Evolutionary conservation across 176 grass and related monocot genomes (phyloP).

Genomic region (Oryza punctata): DNA sequence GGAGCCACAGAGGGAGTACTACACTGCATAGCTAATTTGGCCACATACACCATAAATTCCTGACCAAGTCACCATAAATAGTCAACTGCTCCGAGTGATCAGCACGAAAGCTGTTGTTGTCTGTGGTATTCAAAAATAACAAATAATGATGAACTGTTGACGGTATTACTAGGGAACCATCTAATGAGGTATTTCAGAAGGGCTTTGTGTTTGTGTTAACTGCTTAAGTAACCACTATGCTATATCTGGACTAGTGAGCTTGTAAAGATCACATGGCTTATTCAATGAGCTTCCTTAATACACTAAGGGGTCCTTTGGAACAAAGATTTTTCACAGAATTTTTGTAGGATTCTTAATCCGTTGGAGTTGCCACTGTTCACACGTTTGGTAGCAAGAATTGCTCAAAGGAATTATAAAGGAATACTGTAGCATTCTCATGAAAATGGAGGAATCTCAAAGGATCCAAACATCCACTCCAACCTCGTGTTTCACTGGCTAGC

Average conservation of each 20-base stretch:
- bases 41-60: background rate
- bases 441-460: no score
- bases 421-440: no score
- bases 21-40: background rate
- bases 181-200: background rate
- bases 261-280: constrained; percentile 11
- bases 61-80: background rate
- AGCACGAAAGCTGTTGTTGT: background rate
- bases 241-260: constrained; percentile 6
- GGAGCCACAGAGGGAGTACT: no score
- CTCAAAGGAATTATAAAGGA: no score
- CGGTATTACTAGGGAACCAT: background rate
- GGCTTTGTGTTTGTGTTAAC: background rate
- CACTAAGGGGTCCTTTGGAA: no score
- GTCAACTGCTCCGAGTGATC: constrained; percentile 14
- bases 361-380: no score
- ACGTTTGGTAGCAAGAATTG: no score
- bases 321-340: no score
- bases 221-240: background rate
- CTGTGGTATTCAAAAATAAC: background rate
- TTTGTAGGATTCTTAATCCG: no score
- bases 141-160: background rate
- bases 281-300: constrained; percentile 17
- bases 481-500: no score
- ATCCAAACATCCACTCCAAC: no score